Evolutionary conservation across 176 grass and related monocot genomes (phyloP).

Genomic region (Alloteropsis semialata): DNA sequence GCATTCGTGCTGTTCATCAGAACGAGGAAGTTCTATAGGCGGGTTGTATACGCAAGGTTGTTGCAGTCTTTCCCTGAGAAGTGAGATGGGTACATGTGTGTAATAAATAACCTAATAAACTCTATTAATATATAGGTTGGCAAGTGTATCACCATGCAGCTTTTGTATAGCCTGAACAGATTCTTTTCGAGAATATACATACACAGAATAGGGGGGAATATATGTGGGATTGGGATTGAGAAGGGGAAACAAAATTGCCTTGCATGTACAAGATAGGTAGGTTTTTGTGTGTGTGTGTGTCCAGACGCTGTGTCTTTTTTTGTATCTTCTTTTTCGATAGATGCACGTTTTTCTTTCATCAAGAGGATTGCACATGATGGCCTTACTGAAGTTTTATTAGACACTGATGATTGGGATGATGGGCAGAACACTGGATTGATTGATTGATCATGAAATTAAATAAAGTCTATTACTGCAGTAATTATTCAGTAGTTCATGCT

Average conservation of each 20-base stretch:
- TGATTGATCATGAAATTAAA: too few relatives aligned
- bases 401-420: too few relatives aligned
- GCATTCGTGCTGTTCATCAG: conserved; percentile 49
- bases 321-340: neutral
- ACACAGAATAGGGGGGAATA: too few relatives aligned
- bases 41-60: conserved; percentile 37
- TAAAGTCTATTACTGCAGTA: too few relatives aligned
- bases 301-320: neutral
- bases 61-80: conserved; percentile 6
- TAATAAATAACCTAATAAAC: neutral
- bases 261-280: neutral
- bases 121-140: neutral
- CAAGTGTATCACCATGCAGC: neutral
- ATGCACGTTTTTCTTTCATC: neutral
- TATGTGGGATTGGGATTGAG: neutral
- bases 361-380: too few relatives aligned
- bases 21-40: conserved; percentile 66
- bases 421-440: too few relatives aligned
- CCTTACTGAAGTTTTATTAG: too few relatives aligned
- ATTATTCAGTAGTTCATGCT: too few relatives aligned
- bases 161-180: neutral
- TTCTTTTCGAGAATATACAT: too few relatives aligned
- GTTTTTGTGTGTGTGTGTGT: too few relatives aligned
- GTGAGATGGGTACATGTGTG: neutral
- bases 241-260: neutral